These are phyloP conservation scores for Cryphonectria japonica DNA, from an alignment of 2,329 filamentous ascomycete species.

Conservation along the genomic window DNA sequence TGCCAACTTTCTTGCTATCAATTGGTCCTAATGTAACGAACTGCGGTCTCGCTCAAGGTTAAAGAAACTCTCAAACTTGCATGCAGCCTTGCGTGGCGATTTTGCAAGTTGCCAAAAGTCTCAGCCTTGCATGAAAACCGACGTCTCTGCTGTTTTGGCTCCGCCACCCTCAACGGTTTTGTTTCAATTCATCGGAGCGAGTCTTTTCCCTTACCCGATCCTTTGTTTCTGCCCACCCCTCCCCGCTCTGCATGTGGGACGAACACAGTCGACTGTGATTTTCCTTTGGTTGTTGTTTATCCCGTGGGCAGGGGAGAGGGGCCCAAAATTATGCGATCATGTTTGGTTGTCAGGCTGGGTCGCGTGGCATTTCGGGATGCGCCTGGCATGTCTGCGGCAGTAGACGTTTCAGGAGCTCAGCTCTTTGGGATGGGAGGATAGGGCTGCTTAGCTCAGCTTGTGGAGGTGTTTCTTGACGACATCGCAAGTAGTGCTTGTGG, in stretches of 20 bases:
- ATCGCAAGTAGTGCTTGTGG: background rate
- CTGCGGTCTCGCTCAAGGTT: background rate
- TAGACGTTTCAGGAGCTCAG: conserved; percentile 19
- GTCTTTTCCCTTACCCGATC: background rate
- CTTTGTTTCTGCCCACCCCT: background rate
- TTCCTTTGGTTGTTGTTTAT: background rate
- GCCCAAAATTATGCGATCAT: background rate
- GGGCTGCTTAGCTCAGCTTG: conserved; percentile 19
- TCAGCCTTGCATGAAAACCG: conserved; percentile 26
- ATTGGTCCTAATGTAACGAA: background rate
- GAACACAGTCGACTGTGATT: conserved; percentile 22
- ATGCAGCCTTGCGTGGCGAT: conserved; percentile 5
- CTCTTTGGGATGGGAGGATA: conserved; percentile 5
- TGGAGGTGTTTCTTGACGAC: conserved; percentile 11
- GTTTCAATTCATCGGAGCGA: background rate
- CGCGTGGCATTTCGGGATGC: conserved; percentile 4
- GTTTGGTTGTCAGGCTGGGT: background rate
- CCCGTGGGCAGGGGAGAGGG: background rate
- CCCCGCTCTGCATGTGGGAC: conserved; percentile 17
- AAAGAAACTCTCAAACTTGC: background rate
- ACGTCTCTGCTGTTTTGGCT: conserved; percentile 15
- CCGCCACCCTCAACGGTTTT: background rate
- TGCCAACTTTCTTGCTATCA: background rate
- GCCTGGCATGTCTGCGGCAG: conserved; percentile 20
- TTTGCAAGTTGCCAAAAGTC: background rate